These are phyloP conservation scores for Colletotrichum sp. DNA, from an alignment of 2,329 filamentous ascomycete species.

Conservation along the genomic window DNA sequence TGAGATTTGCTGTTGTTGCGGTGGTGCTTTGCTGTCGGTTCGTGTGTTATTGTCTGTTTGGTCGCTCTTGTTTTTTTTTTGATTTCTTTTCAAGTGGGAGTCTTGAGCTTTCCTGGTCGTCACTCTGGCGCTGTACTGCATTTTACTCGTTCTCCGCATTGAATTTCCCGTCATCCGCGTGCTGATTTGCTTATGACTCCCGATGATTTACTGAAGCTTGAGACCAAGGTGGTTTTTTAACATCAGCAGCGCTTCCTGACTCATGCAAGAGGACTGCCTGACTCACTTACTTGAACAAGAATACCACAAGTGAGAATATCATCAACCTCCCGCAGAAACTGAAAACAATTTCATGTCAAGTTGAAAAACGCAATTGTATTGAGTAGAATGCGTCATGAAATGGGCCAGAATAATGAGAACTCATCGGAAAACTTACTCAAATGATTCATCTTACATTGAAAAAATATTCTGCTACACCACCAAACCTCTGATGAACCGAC, in stretches of 20 bases:
- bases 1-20: neutral
- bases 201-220: neutral
- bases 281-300: neutral
- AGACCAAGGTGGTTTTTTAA: rapidly evolving
- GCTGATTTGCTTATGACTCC: rapidly evolving
- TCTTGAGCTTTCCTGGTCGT: neutral
- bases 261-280: rapidly evolving
- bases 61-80: neutral
- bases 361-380: too few species aligned
- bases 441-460: too few species aligned
- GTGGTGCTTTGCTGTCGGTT: neutral
- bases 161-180: neutral
- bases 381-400: too few species aligned
- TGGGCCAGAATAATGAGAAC: too few species aligned
- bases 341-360: too few species aligned
- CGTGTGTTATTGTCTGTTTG: neutral
- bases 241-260: neutral
- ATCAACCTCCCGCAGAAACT: too few species aligned
- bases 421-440: too few species aligned
- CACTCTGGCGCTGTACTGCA: neutral
- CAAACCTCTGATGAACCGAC: too few species aligned
- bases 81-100: neutral
- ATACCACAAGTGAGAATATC: too few species aligned
- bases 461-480: too few species aligned
- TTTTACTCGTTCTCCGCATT: neutral